Evolutionary conservation across 202 grass and related monocot genomes (phyloP).

Genomic region (Saccharum hybrid): DNA sequence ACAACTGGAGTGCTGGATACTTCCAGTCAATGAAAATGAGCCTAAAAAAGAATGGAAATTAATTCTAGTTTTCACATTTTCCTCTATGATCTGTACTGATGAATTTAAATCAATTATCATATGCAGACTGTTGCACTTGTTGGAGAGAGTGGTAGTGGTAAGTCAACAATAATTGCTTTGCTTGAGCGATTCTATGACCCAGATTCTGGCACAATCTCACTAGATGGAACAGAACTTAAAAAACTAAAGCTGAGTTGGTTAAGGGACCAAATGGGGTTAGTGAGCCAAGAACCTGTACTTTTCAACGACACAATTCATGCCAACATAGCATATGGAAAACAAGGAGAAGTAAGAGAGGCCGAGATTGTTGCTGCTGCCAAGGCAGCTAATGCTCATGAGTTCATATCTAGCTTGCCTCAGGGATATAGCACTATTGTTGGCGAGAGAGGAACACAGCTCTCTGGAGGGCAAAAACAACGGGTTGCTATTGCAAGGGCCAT

Average conservation of each 20-base stretch:
- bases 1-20: constrained; percentile 5
- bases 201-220: constrained; percentile 59
- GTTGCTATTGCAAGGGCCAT: constrained; percentile 83
- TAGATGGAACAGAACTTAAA: constrained; percentile 60
- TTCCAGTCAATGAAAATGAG: constrained; percentile 1
- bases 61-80: constrained; percentile 5
- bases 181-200: constrained; percentile 84
- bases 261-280: constrained; percentile 80
- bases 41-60: constrained; percentile 2
- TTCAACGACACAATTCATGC: constrained; percentile 82
- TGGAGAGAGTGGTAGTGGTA: constrained; percentile 88
- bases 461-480: constrained; percentile 83
- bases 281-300: constrained; percentile 85
- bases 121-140: constrained; percentile 75
- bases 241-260: constrained; percentile 74
- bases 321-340: constrained; percentile 92
- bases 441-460: constrained; percentile 81
- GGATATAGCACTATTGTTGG: constrained; percentile 78
- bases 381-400: constrained; percentile 76
- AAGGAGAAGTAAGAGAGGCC: constrained; percentile 63
- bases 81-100: not conserved
- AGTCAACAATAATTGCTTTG: constrained; percentile 83
- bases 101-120: constrained; percentile 1
- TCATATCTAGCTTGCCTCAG: constrained; percentile 82
- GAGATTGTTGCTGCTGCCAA: constrained; percentile 63